Percentiles rank a stretch among this genome's conserved stretches.
These are phyloP conservation scores for Stipa capillata DNA, from an alignment of 176 grass and related monocot species.

Conservation along the genomic window DNA sequence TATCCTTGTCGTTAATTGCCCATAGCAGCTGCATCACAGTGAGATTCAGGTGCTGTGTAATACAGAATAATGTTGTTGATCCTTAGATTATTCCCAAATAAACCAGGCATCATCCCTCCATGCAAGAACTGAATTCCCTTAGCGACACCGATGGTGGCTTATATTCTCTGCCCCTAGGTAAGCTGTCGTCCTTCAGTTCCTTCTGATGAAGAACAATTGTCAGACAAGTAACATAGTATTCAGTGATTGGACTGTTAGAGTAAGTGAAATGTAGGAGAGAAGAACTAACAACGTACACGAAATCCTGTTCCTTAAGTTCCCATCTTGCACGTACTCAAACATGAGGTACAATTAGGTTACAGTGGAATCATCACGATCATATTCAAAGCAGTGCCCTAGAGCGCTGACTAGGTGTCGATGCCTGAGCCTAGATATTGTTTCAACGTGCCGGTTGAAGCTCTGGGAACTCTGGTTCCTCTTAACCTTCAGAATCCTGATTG, in stretches of 20 bases:
- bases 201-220: slow-evolving; percentile 39
- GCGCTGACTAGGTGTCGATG: slow-evolving; percentile 74
- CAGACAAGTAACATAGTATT: background rate
- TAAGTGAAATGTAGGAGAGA: background rate
- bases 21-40: slow-evolving; percentile 46
- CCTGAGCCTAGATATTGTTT: slow-evolving; percentile 79
- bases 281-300: slow-evolving; percentile 35
- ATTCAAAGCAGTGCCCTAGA: slow-evolving; percentile 88
- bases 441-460: slow-evolving; percentile 73
- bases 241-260: background rate
- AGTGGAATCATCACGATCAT: slow-evolving; percentile 69
- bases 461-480: slow-evolving; percentile 58
- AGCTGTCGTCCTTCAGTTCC: slow-evolving; percentile 58
- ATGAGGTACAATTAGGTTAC: slow-evolving; percentile 69
- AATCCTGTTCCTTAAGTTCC: slow-evolving; percentile 78
- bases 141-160: slow-evolving; percentile 54
- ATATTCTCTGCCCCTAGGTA: slow-evolving; percentile 84
- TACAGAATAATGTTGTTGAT: slow-evolving; percentile 69
- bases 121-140: slow-evolving; percentile 98
- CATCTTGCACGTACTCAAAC: slow-evolving; percentile 71
- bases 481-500: slow-evolving; percentile 78
- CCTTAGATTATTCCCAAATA: slow-evolving; percentile 73
- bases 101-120: slow-evolving; percentile 71
- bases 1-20: slow-evolving; percentile 51
- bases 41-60: slow-evolving; percentile 1